phyloP scores from a whole-genome alignment of 495 filamentous ascomycete genomes.

The Penicillium tannophilum region DNA sequence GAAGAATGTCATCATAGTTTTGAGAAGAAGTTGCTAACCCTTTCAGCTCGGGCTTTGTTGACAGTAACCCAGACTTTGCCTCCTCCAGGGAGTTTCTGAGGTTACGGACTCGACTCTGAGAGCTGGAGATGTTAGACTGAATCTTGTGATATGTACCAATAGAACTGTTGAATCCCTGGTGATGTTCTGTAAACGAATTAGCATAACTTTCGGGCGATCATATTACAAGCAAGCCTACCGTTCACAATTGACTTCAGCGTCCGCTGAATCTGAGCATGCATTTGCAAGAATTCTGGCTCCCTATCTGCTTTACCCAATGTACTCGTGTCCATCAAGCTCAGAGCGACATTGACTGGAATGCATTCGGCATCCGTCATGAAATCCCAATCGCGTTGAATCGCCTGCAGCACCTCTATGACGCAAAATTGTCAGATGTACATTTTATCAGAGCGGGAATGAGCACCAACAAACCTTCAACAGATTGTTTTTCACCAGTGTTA shows the following conservation, averaged over 20 bases:
- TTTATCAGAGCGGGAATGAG: neutral
- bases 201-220: neutral
- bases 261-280: constrained; percentile 81
- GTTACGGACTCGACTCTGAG: constrained; percentile 79
- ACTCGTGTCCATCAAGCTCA: constrained; percentile 91
- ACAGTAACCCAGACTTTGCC: constrained; percentile 78
- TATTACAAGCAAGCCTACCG: constrained; percentile 33
- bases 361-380: constrained; percentile 87
- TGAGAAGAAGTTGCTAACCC: constrained; percentile 82
- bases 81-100: constrained; percentile 81
- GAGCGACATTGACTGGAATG: constrained; percentile 86
- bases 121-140: constrained; percentile 85
- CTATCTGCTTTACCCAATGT: constrained; percentile 88
- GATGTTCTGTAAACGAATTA: constrained; percentile 65
- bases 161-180: constrained; percentile 98
- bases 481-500: constrained; percentile 33
- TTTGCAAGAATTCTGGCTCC: constrained; percentile 77
- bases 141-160: constrained; percentile 99
- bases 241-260: constrained; percentile 96
- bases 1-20: constrained; percentile 88
- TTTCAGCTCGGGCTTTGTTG: constrained; percentile 89
- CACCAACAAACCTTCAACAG: constrained; percentile 43
- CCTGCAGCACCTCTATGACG: constrained; percentile 58
- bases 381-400: constrained; percentile 86
- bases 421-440: neutral